Conservation (phyloP, 225 moss, liverwort and hornwort genomes). For the Bryoerythrophyllum caledonicum region DNA sequence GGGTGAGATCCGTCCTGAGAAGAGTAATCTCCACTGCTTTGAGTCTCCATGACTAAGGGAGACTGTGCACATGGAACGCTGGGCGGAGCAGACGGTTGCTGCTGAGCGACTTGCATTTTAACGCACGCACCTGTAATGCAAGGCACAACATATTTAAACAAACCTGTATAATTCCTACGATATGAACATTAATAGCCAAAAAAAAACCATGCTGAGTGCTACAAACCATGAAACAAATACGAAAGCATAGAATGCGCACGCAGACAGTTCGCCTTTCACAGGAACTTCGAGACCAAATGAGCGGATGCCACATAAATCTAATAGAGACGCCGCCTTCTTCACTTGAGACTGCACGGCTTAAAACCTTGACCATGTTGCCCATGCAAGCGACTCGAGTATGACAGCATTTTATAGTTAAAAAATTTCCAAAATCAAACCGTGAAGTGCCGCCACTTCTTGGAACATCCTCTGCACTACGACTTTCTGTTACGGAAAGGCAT, state of each 20-base stretch:
- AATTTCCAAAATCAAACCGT: not conserved
- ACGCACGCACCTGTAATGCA: conserved; percentile 14
- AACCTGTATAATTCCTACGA: not conserved
- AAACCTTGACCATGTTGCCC: not conserved
- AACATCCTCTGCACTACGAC: not conserved
- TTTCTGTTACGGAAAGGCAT: not conserved
- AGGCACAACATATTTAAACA: not conserved
- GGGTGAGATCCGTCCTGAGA: conserved; percentile 32
- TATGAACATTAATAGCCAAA: not conserved
- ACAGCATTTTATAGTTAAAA: not conserved
- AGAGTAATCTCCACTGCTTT: conserved; percentile 37
- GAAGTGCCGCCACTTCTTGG: not conserved
- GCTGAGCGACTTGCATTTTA: conserved; percentile 19
- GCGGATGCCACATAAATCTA: not conserved
- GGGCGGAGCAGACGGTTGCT: not conserved
- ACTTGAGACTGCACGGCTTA: not conserved
- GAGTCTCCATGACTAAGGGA: conserved; percentile 20
- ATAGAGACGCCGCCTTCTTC: not conserved
- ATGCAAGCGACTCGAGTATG: conserved; percentile 6
- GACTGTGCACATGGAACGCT: conserved; percentile 1
- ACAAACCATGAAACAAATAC: not conserved
- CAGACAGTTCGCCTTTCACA: not conserved
- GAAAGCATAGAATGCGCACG: not conserved
- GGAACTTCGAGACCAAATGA: not conserved
- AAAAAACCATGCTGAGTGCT: not conserved